Percentiles rank a stretch among this genome's conserved stretches.
These are phyloP conservation scores for Cladosporium colombiae DNA, from an alignment of 2,329 filamentous ascomycete species.

Conservation along the genomic window DNA sequence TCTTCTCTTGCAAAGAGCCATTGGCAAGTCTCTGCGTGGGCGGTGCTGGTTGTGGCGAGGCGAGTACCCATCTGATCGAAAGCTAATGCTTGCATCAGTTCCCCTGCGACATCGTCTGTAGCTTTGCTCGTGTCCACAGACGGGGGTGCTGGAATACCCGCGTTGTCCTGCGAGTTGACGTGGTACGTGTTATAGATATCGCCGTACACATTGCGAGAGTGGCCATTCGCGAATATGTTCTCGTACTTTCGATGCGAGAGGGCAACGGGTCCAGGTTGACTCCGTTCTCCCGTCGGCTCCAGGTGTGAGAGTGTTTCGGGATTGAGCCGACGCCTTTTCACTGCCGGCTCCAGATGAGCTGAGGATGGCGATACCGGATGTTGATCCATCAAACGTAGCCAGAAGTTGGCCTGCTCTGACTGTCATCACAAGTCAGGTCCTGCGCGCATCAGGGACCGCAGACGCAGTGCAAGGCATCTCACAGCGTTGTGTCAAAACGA, in stretches of 20 bases:
- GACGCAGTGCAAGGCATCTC: too few species aligned
- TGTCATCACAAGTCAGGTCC: too few species aligned
- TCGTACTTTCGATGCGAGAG: neutral
- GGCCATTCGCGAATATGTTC: neutral
- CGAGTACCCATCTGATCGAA: constrained; percentile 41
- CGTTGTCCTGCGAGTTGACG: neutral
- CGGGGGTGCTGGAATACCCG: neutral
- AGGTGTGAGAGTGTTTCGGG: neutral
- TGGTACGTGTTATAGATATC: neutral
- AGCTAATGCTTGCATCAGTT: constrained; percentile 26
- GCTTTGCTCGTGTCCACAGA: too few species aligned
- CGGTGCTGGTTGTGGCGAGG: constrained; percentile 40
- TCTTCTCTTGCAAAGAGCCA: constrained; percentile 43
- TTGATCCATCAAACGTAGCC: neutral
- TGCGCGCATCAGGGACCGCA: too few species aligned
- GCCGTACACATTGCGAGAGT: neutral
- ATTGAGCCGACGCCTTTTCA: neutral
- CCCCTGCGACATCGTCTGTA: neutral
- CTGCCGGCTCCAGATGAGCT: neutral
- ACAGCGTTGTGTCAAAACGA: too few species aligned
- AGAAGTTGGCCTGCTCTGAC: too few species aligned
- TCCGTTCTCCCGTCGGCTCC: neutral
- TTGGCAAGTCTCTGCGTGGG: constrained; percentile 43
- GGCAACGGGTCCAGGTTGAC: too few species aligned
- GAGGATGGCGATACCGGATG: neutral